These are phyloP conservation scores for Aquilaria sinensis DNA, from an alignment of 345 rosid genomes.

Conservation along the genomic window DNA sequence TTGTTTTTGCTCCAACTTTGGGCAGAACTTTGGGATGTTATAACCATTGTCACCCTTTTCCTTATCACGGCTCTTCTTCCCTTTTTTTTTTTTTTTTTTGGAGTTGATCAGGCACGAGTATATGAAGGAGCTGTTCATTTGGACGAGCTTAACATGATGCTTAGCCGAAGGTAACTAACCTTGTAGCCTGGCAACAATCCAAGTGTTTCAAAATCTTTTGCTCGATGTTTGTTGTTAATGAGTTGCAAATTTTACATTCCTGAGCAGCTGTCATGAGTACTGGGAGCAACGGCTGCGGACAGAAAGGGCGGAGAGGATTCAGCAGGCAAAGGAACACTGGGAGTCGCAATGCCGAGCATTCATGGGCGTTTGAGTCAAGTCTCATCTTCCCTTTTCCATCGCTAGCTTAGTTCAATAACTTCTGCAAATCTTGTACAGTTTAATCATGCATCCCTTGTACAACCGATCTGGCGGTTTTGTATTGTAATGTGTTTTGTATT, in stretches of 20 bases:
- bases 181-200: too few relatives aligned
- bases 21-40: neutral
- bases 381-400: neutral
- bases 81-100: neutral
- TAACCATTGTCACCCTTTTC: neutral
- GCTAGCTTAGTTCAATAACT: neutral
- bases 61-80: neutral
- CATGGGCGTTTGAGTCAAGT: conserved; percentile 34
- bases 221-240: neutral
- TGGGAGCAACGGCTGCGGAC: conserved; percentile 66
- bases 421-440: neutral
- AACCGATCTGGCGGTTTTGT: too few relatives aligned
- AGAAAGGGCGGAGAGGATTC: conserved; percentile 67
- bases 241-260: neutral
- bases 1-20: too few relatives aligned
- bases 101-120: conserved; percentile 41
- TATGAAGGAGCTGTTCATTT: conserved; percentile 67
- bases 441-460: too few relatives aligned
- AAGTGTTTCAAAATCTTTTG: too few relatives aligned
- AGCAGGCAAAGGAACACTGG: conserved; percentile 80
- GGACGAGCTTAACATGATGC: conserved; percentile 70
- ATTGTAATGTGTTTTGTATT: too few relatives aligned
- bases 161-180: conserved; percentile 52
- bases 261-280: conserved; percentile 58
- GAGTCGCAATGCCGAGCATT: conserved; percentile 68